These are phyloP conservation scores for Ustilago esculenta DNA, from an alignment of 1,284 basidiomycete genomes.

Conservation along the genomic window DNA sequence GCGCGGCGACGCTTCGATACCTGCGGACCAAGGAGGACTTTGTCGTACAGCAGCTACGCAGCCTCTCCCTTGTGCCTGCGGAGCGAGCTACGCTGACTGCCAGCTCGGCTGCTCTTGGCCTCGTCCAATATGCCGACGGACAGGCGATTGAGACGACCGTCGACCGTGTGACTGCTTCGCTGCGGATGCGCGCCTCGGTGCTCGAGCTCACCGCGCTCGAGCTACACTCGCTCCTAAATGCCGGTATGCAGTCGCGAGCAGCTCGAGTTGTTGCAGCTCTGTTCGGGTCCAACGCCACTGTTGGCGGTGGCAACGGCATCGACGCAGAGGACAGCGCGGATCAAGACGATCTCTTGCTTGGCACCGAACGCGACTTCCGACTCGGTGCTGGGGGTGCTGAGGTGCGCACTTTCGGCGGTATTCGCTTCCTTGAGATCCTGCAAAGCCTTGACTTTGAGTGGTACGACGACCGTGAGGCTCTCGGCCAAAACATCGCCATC, in stretches of 20 bases:
- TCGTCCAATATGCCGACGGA: conserved; percentile 79
- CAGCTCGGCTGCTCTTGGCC: conserved; percentile 71
- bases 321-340: conserved; percentile 33
- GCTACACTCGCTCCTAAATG: conserved; percentile 83
- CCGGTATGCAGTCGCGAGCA: conserved; percentile 69
- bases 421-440: conserved; percentile 87
- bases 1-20: conserved; percentile 84
- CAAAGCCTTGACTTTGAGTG: conserved; percentile 87
- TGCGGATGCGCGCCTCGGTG: conserved; percentile 84
- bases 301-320: conserved; percentile 20
- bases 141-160: conserved; percentile 78
- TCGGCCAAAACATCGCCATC: conserved; percentile 74
- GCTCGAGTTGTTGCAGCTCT: conserved; percentile 58
- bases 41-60: conserved; percentile 82
- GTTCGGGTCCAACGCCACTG: conserved; percentile 49
- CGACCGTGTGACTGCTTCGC: conserved; percentile 78
- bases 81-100: conserved; percentile 26
- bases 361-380: conserved; percentile 41
- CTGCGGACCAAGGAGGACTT: conserved; percentile 88
- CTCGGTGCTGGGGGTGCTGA: conserved; percentile 35
- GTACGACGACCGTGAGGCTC: conserved; percentile 73
- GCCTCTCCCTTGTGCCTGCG: conserved; percentile 71
- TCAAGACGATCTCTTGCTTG: conserved; percentile 42
- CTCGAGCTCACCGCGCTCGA: conserved; percentile 89
- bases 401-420: conserved; percentile 70